Base-by-base conservation (phyloP, 2,329 filamentous ascomycete species). In the Aureobasidium sp. region DNA sequence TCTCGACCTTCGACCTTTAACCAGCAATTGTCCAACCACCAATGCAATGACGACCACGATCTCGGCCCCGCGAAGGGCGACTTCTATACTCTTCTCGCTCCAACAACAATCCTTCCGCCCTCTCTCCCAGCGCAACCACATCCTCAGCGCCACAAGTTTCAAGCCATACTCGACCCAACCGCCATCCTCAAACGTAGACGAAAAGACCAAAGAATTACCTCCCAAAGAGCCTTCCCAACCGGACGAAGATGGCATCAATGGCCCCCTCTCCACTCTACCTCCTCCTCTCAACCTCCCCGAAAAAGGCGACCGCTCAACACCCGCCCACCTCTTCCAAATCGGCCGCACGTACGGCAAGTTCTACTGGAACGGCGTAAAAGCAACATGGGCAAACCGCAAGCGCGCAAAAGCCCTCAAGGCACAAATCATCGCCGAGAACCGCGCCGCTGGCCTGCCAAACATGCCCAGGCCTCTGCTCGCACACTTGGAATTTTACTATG, bases 311-410 rank as follows among this genome's bases (percentile, higher is more conserved):
- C 72, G 81, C 34, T 76, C 76, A 31, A 70, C 77, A 22, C 71
- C 83, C 61, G 74, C 74, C 20, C 83, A 89, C 76, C 78, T 84
- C 65, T 83, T 84, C 69, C 72, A 76, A 47, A 76, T 87, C 31
- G 93, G 90, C 65, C 88, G 88, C 72, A 85, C 88, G 57, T 96
- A 96, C 75, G 68, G 88, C 11, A 75, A 75, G 39, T 97, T 97
- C 82, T 97, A 97, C 84, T 96, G 94, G 76, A 82, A 84, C 1
- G 93, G 92, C 20, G 76, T 96, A 36, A 86, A 86, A 70, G 85
- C 88, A 68, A 86, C 96, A 57, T 86, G 85, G 72, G 76, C 79
- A 63, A 96, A 96, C 66, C 79, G 80, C 66, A 75, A 78, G 62
- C 70, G 77, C 11, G 73, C 78, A 0, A 48, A 57, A 36, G 44